Conservation (phyloP, 78 protist species). For the Cavenderia fasciculata region DNA sequence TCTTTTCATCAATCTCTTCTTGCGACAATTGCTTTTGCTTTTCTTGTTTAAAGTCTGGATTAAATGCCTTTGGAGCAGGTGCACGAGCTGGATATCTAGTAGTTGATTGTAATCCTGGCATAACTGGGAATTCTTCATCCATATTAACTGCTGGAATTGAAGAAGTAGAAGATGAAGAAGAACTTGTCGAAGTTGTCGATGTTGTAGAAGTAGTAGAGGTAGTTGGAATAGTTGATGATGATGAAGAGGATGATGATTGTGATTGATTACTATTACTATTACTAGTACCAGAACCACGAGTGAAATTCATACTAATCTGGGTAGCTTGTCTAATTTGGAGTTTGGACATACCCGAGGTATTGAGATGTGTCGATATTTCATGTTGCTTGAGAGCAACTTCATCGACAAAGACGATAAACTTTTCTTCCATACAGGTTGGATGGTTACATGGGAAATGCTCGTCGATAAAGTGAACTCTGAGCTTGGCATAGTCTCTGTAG, state of each 20-base stretch:
- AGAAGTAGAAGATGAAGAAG: neutral
- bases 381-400: constrained; percentile 35
- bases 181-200: neutral
- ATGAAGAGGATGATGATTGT: neutral
- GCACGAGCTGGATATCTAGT: neutral
- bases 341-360: constrained; percentile 20
- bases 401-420: constrained; percentile 65
- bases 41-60: constrained; percentile 63
- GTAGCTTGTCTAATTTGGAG: constrained; percentile 1
- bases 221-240: constrained; percentile 1
- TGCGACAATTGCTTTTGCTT: constrained; percentile 26
- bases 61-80: constrained; percentile 36
- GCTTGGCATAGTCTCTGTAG: constrained; percentile 46
- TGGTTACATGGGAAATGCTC: constrained; percentile 72
- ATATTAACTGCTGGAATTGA: neutral
- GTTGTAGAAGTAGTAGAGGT: constrained; percentile 21
- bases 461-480: constrained; percentile 53
- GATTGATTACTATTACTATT: neutral
- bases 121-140: neutral
- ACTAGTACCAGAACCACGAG: neutral
- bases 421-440: constrained; percentile 67
- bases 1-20: constrained; percentile 48
- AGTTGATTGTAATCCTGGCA: neutral
- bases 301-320: constrained; percentile 14
- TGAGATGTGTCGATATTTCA: constrained; percentile 48